These are phyloP conservation scores for Termitomyces heimii DNA, from an alignment of 768 basidiomycete genomes.

Conservation along the genomic window DNA sequence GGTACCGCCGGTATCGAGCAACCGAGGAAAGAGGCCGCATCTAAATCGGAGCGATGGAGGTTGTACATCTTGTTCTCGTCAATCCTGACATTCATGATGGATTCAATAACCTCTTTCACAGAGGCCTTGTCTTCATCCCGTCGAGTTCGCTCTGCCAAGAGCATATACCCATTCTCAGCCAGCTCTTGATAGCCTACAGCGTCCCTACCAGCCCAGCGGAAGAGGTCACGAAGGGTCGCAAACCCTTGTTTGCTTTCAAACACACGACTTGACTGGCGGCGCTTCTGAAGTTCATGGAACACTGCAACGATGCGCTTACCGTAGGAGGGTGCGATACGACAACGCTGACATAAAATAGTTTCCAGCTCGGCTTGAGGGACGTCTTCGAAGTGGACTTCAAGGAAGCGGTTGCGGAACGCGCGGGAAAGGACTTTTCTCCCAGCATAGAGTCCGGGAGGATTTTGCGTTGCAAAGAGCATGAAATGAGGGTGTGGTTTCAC, in stretches of 20 bases:
- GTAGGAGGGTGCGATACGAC: conserved; percentile 90
- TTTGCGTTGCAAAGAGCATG: conserved; percentile 98
- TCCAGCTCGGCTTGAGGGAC: conserved; percentile 93
- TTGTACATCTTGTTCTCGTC: conserved; percentile 69
- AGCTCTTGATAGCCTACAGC: conserved; percentile 88
- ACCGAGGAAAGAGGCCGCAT: conserved; percentile 45
- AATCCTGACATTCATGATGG: conserved; percentile 81
- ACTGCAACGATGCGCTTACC: conserved; percentile 87
- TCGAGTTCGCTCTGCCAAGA: conserved; percentile 87
- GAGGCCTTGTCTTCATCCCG: conserved; percentile 78
- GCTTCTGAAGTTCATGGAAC: conserved; percentile 89
- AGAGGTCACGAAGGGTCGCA: conserved; percentile 93
- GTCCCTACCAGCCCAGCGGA: conserved; percentile 93
- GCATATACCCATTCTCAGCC: conserved; percentile 96
- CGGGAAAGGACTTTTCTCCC: conserved; percentile 93
- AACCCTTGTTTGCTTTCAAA: conserved; percentile 98
- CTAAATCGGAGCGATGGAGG: conserved; percentile 34
- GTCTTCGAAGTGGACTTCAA: conserved; percentile 96
- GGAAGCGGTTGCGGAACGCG: conserved; percentile 94
- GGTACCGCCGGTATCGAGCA: conserved; percentile 43
- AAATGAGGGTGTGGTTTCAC: conserved; percentile 92
- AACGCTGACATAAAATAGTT: conserved; percentile 88
- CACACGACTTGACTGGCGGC: conserved; percentile 83
- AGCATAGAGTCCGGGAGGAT: conserved; percentile 93
- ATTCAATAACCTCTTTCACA: conserved; percentile 92